These are phyloP conservation scores for Epichloe hybrida DNA, from an alignment of 2,329 filamentous ascomycete species.

Conservation along the genomic window DNA sequence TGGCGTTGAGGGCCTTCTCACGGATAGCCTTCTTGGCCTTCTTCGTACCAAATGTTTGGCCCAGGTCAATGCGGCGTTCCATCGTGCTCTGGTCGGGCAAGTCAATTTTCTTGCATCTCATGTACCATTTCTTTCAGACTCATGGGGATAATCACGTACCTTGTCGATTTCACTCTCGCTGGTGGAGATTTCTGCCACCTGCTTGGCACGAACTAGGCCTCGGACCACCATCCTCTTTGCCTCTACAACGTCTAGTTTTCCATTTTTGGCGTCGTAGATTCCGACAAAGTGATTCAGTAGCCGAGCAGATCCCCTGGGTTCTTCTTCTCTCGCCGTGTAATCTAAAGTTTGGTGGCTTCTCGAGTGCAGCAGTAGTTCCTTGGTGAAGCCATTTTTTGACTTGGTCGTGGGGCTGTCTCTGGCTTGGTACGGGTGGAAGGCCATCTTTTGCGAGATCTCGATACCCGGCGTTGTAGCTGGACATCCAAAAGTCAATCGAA, in stretches of 20 bases:
- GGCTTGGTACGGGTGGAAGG: conserved; percentile 37
- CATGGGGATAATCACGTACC: conserved; percentile 9
- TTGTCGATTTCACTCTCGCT: conserved; percentile 17
- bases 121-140: no score
- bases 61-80: conserved; percentile 54
- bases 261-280: conserved; percentile 47
- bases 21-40: conserved; percentile 70
- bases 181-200: conserved; percentile 34
- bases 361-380: conserved; percentile 45
- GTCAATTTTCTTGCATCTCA: conserved; percentile 11
- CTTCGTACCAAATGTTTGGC: conserved; percentile 71
- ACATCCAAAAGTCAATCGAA: neutral
- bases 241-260: conserved; percentile 45
- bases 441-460: conserved; percentile 18
- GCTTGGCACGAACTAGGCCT: conserved; percentile 41
- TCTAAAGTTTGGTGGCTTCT: conserved; percentile 42
- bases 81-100: conserved; percentile 33
- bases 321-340: conserved; percentile 42
- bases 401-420: conserved; percentile 20
- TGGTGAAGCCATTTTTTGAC: conserved; percentile 25
- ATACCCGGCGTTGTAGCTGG: conserved; percentile 24
- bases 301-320: conserved; percentile 15
- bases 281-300: conserved; percentile 51
- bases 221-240: conserved; percentile 51
- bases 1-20: conserved; percentile 57